These are phyloP conservation scores for Mycena belliarum DNA, from an alignment of 768 basidiomycete genomes.

Conservation along the genomic window DNA sequence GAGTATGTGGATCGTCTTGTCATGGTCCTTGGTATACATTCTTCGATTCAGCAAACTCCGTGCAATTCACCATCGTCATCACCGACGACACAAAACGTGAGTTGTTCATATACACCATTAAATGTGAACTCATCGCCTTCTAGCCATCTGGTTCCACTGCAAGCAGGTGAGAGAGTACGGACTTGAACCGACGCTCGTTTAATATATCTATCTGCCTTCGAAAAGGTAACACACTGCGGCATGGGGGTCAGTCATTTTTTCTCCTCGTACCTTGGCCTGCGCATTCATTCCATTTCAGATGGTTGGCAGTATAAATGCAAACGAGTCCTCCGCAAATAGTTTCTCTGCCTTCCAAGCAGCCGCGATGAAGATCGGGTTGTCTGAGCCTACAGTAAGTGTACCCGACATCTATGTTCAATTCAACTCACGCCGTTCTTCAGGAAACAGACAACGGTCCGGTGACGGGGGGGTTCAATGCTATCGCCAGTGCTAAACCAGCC, in stretches of 20 bases:
- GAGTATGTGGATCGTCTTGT: constrained; percentile 6
- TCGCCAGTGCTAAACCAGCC: constrained; percentile 34
- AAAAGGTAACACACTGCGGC: constrained; percentile 44
- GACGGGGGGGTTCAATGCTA: constrained; percentile 42
- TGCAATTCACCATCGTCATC: constrained; percentile 49
- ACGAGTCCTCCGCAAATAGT: constrained; percentile 37
- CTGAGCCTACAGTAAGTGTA: constrained; percentile 35
- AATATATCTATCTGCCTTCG: no score
- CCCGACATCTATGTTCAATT: neutral
- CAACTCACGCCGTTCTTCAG: constrained; percentile 13
- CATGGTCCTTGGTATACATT: neutral
- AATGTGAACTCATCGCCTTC: neutral
- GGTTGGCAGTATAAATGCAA: constrained; percentile 43
- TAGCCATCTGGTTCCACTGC: constrained; percentile 62
- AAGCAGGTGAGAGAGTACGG: constrained; percentile 33
- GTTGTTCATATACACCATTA: constrained; percentile 16
- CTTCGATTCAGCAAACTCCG: constrained; percentile 16
- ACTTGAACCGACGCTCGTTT: neutral
- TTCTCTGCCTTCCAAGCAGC: constrained; percentile 41
- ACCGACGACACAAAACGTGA: constrained; percentile 47
- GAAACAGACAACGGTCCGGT: constrained; percentile 40
- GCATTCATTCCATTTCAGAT: neutral
- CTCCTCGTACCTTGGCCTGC: neutral
- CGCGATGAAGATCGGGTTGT: constrained; percentile 37
- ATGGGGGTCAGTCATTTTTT: constrained; percentile 24